phyloP scores from a whole-genome alignment of 495 filamentous ascomycete species.

The Lasiosphaeria miniovina region DNA sequence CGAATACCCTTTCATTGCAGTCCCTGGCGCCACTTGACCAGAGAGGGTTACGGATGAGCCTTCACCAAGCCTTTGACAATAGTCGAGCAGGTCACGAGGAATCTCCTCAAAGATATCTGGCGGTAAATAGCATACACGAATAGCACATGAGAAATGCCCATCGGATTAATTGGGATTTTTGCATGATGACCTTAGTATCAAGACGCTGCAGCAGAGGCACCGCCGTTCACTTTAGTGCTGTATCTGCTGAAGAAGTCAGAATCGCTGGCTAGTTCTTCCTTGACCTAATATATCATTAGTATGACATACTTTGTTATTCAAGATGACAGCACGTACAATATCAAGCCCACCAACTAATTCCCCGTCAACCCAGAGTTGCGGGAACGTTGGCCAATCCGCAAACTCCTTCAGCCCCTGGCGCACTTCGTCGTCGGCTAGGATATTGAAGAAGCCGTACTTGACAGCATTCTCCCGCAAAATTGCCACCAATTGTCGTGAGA shows the following conservation, averaged over 20 bases:
- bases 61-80: no score
- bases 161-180: no score
- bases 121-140: no score
- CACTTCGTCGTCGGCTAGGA: constrained; percentile 95
- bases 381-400: constrained; percentile 96
- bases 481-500: constrained; percentile 82
- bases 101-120: no score
- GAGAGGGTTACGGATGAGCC: no score
- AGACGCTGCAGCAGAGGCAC: constrained; percentile 27
- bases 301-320: not conserved
- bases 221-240: constrained; percentile 46
- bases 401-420: constrained; percentile 92
- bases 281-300: constrained; percentile 32
- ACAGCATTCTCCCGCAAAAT: constrained; percentile 83
- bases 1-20: no score
- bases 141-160: no score
- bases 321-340: constrained; percentile 69
- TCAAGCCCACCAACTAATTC: constrained; percentile 90
- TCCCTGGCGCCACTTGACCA: no score
- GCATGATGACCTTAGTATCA: not conserved
- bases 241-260: constrained; percentile 74
- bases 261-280: constrained; percentile 36
- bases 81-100: no score
- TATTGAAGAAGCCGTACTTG: constrained; percentile 99
- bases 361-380: constrained; percentile 80